These are phyloP conservation scores for Thalassiosira pacifica DNA, from an alignment of 352 stramenopile species.

Conservation along the genomic window DNA sequence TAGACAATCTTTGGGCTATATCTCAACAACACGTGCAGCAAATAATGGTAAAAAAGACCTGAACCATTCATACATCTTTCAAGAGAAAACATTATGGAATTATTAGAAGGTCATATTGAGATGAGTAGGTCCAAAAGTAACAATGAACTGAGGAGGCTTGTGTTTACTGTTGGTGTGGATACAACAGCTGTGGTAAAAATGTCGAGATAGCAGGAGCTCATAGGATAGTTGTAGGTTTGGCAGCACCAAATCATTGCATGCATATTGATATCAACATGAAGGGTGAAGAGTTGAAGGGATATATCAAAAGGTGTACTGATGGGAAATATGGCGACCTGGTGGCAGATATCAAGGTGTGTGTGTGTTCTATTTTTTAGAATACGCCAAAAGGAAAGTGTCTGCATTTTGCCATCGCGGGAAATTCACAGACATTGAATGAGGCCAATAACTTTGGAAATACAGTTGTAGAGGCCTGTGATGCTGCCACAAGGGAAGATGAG, in stretches of 20 bases:
- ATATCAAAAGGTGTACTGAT: neutral
- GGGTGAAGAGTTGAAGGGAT: neutral
- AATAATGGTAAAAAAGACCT: neutral
- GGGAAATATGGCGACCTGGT: neutral
- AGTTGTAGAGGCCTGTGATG: neutral
- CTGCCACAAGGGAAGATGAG: constrained; percentile 13
- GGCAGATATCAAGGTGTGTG: no score
- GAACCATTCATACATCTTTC: constrained; percentile 9
- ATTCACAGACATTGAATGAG: constrained; percentile 28
- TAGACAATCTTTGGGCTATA: constrained; percentile 22
- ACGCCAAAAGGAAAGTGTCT: neutral
- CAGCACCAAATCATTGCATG: neutral
- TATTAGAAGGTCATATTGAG: no score
- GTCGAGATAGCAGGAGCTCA: no score
- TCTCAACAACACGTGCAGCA: neutral
- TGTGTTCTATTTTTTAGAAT: no score
- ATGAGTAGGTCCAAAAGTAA: no score
- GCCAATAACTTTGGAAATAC: constrained; percentile 4
- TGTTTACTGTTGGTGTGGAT: constrained; percentile 31
- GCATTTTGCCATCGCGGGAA: neutral
- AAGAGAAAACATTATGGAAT: neutral
- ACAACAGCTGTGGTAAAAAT: no score
- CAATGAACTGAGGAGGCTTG: no score
- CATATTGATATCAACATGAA: neutral
- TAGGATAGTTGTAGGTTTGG: neutral